Percentiles rank a stretch among this genome's conserved stretches.
phyloP scores from a whole-genome alignment of 2,329 filamentous ascomycete species.

The Aureobasidium sp. region DNA sequence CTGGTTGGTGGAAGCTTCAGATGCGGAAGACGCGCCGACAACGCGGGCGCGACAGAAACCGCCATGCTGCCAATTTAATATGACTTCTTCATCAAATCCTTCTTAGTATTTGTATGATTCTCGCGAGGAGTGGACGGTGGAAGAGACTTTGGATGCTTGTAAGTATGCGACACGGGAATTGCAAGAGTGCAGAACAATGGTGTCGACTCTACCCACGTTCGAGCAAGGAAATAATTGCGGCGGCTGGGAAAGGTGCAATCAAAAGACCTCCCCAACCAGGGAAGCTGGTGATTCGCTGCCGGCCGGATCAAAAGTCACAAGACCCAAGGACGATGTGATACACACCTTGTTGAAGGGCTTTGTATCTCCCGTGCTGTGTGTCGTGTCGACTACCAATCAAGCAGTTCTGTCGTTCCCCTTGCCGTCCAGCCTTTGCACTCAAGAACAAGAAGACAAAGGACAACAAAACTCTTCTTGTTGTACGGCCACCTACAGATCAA shows the following conservation, averaged over 20 bases:
- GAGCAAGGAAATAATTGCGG: conserved; percentile 8
- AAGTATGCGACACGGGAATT: too few relatives aligned
- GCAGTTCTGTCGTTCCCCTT: neutral
- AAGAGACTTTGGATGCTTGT: neutral
- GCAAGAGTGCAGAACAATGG: neutral
- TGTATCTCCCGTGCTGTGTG: neutral
- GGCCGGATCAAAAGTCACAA: neutral
- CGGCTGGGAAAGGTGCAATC: conserved; percentile 14
- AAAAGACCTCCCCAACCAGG: conserved; percentile 1
- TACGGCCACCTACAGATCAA: too few relatives aligned
- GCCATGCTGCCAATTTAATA: neutral
- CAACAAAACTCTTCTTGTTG: neutral
- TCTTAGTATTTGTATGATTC: neutral
- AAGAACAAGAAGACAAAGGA: neutral
- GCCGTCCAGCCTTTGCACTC: neutral
- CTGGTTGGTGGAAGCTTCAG: conserved; percentile 7
- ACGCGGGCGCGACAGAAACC: conserved; percentile 11
- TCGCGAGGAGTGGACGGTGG: too few relatives aligned
- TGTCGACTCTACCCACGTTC: neutral
- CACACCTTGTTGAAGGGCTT: neutral
- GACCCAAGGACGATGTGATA: conserved; percentile 1
- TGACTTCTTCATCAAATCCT: neutral
- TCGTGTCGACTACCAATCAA: neutral
- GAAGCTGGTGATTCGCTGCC: conserved; percentile 5
- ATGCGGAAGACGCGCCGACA: conserved; percentile 11